Conservation (phyloP, 352 stramenopile species). For the Globisporangium barbulae region DNA sequence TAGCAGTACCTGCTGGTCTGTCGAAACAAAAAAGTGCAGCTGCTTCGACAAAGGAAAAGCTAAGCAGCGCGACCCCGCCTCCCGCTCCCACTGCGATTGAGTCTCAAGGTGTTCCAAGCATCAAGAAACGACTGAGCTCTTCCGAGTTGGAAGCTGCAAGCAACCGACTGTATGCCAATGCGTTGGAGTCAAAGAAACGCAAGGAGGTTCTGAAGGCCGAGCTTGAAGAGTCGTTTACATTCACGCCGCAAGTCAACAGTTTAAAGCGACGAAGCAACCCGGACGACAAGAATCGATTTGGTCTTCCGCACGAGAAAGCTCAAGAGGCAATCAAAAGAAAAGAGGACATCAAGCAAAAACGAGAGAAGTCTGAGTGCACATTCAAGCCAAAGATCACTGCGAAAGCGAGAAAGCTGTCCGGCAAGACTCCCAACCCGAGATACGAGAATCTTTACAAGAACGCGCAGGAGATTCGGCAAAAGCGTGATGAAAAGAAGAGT, state of each 20-base stretch:
- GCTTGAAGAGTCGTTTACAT: constrained; percentile 51
- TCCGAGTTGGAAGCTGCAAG: constrained; percentile 47
- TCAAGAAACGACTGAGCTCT: constrained; percentile 58
- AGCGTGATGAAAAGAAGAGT: constrained; percentile 63
- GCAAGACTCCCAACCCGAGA: constrained; percentile 30
- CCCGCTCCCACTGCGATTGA: constrained; percentile 16
- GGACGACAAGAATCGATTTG: constrained; percentile 38
- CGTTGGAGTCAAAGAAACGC: constrained; percentile 50
- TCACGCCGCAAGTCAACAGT: constrained; percentile 57
- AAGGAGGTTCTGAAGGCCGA: constrained; percentile 52
- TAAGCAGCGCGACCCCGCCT: neutral
- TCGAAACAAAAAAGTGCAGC: neutral
- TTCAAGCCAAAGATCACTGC: constrained; percentile 70
- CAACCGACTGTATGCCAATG: constrained; percentile 62
- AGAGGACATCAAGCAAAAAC: constrained; percentile 49
- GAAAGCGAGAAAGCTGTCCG: constrained; percentile 50
- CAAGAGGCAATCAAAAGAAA: constrained; percentile 53
- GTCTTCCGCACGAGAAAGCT: constrained; percentile 47
- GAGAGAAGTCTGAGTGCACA: constrained; percentile 48
- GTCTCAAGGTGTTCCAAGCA: constrained; percentile 15
- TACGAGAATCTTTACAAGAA: constrained; percentile 81
- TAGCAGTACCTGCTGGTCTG: neutral
- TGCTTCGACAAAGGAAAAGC: neutral
- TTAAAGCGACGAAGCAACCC: constrained; percentile 37
- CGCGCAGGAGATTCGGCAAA: constrained; percentile 58